Conservation (phyloP, 1,284 basidiomycete species). For the Vanrija humicola region DNA sequence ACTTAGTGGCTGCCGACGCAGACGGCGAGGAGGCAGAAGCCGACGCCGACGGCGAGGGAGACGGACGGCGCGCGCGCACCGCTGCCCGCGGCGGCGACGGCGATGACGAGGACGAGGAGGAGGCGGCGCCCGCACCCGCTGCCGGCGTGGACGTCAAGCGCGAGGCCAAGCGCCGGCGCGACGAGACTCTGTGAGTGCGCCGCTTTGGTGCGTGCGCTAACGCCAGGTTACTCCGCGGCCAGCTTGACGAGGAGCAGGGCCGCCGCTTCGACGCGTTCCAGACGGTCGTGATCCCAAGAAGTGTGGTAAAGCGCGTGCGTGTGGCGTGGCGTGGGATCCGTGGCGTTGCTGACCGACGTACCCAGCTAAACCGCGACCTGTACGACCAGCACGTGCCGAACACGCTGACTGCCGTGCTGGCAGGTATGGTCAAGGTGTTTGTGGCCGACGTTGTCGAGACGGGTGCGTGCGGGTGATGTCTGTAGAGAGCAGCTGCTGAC, state of each 20-base stretch:
- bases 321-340: too few species aligned
- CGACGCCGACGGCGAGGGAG: slow-evolving; percentile 13
- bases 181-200: slow-evolving; percentile 13
- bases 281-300: slow-evolving; percentile 29
- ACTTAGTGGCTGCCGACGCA: slow-evolving; percentile 16
- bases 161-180: slow-evolving; percentile 11
- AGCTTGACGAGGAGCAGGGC: slow-evolving; percentile 38
- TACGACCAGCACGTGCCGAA: slow-evolving; percentile 37
- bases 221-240: slow-evolving; percentile 29
- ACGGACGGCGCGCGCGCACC: background rate
- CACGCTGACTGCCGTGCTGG: slow-evolving; percentile 31
- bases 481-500: too few species aligned
- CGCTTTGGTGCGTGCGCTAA: slow-evolving; percentile 1
- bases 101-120: slow-evolving; percentile 22
- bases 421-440: slow-evolving; percentile 45
- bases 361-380: slow-evolving; percentile 37
- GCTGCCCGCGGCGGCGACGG: slow-evolving; percentile 12
- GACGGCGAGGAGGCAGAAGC: slow-evolving; percentile 4
- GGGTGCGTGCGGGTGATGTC: slow-evolving; percentile 17
- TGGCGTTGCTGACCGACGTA: background rate
- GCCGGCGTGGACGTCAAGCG: slow-evolving; percentile 11
- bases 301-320: slow-evolving; percentile 37
- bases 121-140: background rate
- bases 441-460: slow-evolving; percentile 43
- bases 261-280: slow-evolving; percentile 42